These are phyloP conservation scores for Mycena galericulata DNA, from an alignment of 768 basidiomycete genomes.

Conservation along the genomic window DNA sequence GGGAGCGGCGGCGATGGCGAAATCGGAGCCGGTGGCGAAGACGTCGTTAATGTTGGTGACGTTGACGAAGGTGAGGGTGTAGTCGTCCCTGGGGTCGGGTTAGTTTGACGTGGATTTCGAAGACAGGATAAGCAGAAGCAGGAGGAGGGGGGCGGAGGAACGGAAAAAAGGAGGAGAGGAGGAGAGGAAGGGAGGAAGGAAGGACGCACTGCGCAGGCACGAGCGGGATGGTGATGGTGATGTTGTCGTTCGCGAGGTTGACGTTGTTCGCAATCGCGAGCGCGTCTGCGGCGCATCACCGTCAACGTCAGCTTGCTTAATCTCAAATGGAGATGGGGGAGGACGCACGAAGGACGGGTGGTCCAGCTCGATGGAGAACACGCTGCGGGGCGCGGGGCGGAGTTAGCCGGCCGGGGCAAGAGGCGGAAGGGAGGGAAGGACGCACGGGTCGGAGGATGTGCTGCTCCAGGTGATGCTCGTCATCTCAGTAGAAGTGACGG, in stretches of 20 bases:
- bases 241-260: constrained; percentile 43
- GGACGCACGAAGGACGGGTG: too few relatives aligned
- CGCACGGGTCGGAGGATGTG: constrained; percentile 56
- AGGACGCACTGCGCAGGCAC: too few relatives aligned
- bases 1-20: too few relatives aligned
- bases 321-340: background rate
- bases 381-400: background rate
- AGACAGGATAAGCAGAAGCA: too few relatives aligned
- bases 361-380: constrained; percentile 61
- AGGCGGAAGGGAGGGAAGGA: constrained; percentile 21
- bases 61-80: too few relatives aligned
- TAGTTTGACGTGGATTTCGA: too few relatives aligned
- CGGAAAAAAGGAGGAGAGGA: too few relatives aligned
- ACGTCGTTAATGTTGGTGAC: too few relatives aligned
- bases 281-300: constrained; percentile 24
- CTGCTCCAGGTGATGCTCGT: constrained; percentile 63
- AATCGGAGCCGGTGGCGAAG: too few relatives aligned
- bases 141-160: too few relatives aligned
- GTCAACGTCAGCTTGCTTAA: background rate
- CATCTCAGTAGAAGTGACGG: constrained; percentile 44
- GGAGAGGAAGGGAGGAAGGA: too few relatives aligned
- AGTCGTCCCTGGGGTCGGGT: too few relatives aligned
- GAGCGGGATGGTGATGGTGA: constrained; percentile 57
- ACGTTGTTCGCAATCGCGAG: constrained; percentile 71
- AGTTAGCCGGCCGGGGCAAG: constrained; percentile 25